Conservation (phyloP, 352 stramenopile species). For the Globisporangium radiosum region DNA sequence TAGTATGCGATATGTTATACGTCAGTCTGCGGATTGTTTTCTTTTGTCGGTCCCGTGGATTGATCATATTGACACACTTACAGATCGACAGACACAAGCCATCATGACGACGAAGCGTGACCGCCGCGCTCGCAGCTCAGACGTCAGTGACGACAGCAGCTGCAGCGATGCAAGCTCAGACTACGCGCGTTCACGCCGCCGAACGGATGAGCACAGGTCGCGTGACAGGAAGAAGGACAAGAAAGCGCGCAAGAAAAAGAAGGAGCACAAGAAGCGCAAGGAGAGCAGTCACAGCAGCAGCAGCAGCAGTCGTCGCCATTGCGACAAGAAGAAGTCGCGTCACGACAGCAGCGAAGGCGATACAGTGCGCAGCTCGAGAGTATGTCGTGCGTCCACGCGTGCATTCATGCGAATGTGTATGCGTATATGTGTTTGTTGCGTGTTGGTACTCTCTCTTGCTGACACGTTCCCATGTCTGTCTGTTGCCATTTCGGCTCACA, state of each 20-base stretch:
- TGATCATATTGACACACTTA: no score
- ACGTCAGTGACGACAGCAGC: not conserved
- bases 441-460: conserved; percentile 4
- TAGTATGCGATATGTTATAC: no score
- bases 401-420: no score
- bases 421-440: not conserved
- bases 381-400: not conserved
- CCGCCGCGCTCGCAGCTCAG: not conserved
- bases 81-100: not conserved
- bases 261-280: conserved; percentile 23
- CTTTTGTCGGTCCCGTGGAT: no score
- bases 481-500: not conserved
- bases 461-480: not conserved
- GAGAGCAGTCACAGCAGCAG: conserved; percentile 18
- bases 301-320: conserved; percentile 18
- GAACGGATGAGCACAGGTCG: conserved; percentile 12
- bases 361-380: not conserved
- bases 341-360: not conserved
- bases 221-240: conserved; percentile 21
- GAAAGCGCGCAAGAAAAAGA: conserved; percentile 19
- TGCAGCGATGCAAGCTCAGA: conserved; percentile 1
- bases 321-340: conserved; percentile 1
- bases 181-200: conserved; percentile 1
- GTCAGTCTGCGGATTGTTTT: no score
- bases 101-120: not conserved